Conservation (phyloP, 306 rosid genomes). For the Corylus heterophylla region DNA sequence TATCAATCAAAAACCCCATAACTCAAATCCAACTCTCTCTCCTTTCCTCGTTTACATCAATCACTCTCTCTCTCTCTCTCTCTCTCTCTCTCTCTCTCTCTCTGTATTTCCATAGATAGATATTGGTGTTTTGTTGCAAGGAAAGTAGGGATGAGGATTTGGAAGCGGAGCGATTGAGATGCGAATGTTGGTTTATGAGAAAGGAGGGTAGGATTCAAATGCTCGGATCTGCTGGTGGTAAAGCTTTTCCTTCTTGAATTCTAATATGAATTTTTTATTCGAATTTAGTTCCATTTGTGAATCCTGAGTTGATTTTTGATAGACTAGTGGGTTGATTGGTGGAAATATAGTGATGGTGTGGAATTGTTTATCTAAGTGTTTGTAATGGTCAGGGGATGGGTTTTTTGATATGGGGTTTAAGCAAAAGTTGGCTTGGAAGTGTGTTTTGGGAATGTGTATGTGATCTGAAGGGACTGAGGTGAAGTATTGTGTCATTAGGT, state of each 20-base stretch:
- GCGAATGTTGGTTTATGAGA: slow-evolving; percentile 37
- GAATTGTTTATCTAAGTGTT: neutral
- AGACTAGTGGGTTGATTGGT: neutral
- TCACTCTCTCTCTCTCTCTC: slow-evolving; percentile 19
- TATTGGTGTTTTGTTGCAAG: slow-evolving; percentile 10
- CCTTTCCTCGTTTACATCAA: slow-evolving; percentile 34
- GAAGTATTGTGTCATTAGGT: slow-evolving; percentile 19
- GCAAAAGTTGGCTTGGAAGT: neutral
- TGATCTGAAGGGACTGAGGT: slow-evolving; percentile 33
- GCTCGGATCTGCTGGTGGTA: slow-evolving; percentile 87
- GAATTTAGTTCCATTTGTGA: neutral
- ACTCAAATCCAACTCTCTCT: slow-evolving; percentile 38
- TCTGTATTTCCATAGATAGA: neutral
- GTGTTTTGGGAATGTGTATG: slow-evolving; percentile 4
- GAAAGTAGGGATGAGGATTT: slow-evolving; percentile 22
- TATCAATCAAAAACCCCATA: slow-evolving; percentile 51
- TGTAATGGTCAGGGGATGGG: neutral
- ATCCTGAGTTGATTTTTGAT: neutral
- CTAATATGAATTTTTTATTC: neutral
- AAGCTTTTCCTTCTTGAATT: slow-evolving; percentile 13
- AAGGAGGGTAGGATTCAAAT: slow-evolving; percentile 41
- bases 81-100: neutral
- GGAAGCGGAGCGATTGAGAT: slow-evolving; percentile 47
- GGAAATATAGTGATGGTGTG: neutral
- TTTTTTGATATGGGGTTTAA: neutral